phyloP scores from a whole-genome alignment of 2,329 filamentous ascomycete genomes.

The Macrophomina pseudophaseolina region DNA sequence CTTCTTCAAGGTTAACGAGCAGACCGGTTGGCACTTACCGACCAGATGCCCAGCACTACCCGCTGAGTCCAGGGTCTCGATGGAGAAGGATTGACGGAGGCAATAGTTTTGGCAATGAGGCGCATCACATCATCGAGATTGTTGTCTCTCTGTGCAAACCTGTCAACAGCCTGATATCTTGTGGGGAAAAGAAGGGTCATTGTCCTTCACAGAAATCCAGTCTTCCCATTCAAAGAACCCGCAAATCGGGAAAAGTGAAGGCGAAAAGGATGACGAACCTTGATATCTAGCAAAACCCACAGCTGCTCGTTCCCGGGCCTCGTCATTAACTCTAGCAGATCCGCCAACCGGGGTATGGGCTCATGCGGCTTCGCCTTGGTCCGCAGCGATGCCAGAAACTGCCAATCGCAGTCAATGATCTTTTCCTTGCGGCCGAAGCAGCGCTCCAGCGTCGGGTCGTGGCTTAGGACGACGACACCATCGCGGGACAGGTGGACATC shows the following conservation, averaged over 20 bases:
- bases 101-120: slow-evolving; percentile 68
- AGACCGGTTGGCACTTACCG: slow-evolving; percentile 50
- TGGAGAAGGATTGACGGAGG: slow-evolving; percentile 51
- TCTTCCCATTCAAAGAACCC: not conserved
- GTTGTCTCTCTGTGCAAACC: slow-evolving; percentile 65
- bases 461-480: slow-evolving; percentile 81
- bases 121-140: slow-evolving; percentile 72
- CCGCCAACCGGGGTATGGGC: slow-evolving; percentile 73
- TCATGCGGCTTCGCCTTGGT: slow-evolving; percentile 72
- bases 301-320: slow-evolving; percentile 68
- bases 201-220: not conserved
- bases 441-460: slow-evolving; percentile 77
- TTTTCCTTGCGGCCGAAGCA: slow-evolving; percentile 79
- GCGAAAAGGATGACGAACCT: slow-evolving; percentile 52
- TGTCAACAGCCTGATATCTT: not conserved
- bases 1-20: slow-evolving; percentile 10
- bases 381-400: slow-evolving; percentile 69
- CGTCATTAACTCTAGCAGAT: slow-evolving; percentile 75
- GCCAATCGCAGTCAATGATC: slow-evolving; percentile 78
- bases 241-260: not conserved
- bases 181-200: not conserved
- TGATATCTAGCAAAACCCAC: slow-evolving; percentile 89
- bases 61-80: slow-evolving; percentile 71
- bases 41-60: slow-evolving; percentile 83
- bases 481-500: slow-evolving; percentile 85